phyloP scores from a whole-genome alignment of 441 rosid genomes.

The Viola pubescens region DNA sequence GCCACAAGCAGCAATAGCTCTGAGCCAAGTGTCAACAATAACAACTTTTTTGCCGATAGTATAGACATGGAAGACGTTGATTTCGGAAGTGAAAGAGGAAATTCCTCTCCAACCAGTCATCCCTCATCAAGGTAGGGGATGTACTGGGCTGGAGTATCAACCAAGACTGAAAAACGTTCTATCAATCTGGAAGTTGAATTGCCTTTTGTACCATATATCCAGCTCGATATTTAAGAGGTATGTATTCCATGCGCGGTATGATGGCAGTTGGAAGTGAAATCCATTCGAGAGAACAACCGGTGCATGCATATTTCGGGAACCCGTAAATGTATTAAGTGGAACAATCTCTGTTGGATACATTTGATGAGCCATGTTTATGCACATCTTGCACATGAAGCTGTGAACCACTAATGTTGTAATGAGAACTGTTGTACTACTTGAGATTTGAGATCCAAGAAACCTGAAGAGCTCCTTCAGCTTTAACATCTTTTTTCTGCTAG shows the following conservation, averaged over 20 bases:
- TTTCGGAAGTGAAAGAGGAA: constrained; percentile 43
- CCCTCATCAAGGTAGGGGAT: not conserved
- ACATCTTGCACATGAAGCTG: not conserved
- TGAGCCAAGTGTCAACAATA: constrained; percentile 64
- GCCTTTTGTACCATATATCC: too few species aligned
- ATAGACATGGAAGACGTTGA: constrained; percentile 43
- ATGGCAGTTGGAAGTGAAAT: not conserved
- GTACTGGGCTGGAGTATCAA: too few species aligned
- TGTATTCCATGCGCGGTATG: not conserved
- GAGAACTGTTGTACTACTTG: constrained; percentile 4
- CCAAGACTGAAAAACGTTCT: too few species aligned
- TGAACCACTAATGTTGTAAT: constrained; percentile 1
- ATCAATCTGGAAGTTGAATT: too few species aligned
- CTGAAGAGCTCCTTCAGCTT: constrained; percentile 20
- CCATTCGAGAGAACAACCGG: not conserved
- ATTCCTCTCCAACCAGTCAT: constrained; percentile 37
- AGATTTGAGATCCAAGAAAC: constrained; percentile 1
- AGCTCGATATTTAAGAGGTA: not conserved
- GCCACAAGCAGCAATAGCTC: constrained; percentile 69
- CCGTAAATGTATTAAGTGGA: not conserved
- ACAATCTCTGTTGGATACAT: not conserved
- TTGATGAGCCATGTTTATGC: not conserved
- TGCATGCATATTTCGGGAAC: not conserved
- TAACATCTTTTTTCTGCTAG: too few species aligned
- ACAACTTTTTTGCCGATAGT: constrained; percentile 39